Conservation (phyloP, 441 rosid species). For the Gossypium laxum region DNA sequence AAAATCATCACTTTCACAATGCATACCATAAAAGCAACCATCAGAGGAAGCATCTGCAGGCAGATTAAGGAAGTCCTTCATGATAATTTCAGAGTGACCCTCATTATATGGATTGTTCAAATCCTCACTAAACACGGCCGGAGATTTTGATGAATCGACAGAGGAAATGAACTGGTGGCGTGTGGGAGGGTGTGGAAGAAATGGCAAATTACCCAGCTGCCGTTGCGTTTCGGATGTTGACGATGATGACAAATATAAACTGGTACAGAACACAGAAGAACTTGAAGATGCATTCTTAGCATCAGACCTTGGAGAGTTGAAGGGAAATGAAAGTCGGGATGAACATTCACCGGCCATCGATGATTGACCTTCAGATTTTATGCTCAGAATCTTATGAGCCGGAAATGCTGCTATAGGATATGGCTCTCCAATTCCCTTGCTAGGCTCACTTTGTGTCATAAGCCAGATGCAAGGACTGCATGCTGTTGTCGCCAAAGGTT, state of each 20-base stretch:
- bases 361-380: slow-evolving; percentile 26
- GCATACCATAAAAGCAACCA: slow-evolving; percentile 37
- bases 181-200: slow-evolving; percentile 57
- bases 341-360: slow-evolving; percentile 22
- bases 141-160: slow-evolving; percentile 41
- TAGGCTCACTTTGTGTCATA: slow-evolving; percentile 30
- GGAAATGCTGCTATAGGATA: slow-evolving; percentile 31
- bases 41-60: slow-evolving; percentile 41
- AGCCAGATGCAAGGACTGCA: neutral
- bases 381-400: slow-evolving; percentile 29
- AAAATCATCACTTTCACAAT: slow-evolving; percentile 31
- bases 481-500: neutral
- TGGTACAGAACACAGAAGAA: slow-evolving; percentile 70
- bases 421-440: slow-evolving; percentile 30
- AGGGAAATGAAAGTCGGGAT: slow-evolving; percentile 24
- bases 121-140: slow-evolving; percentile 40
- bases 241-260: slow-evolving; percentile 63
- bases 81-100: slow-evolving; percentile 31
- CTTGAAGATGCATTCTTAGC: slow-evolving; percentile 42
- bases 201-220: slow-evolving; percentile 60
- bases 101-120: slow-evolving; percentile 31
- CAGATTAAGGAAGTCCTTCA: slow-evolving; percentile 45
- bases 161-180: slow-evolving; percentile 39
- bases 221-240: slow-evolving; percentile 44
- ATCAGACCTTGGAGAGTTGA: slow-evolving; percentile 32